Conservation (phyloP, 805 yeast species). For the Candida sanyiensis region DNA sequence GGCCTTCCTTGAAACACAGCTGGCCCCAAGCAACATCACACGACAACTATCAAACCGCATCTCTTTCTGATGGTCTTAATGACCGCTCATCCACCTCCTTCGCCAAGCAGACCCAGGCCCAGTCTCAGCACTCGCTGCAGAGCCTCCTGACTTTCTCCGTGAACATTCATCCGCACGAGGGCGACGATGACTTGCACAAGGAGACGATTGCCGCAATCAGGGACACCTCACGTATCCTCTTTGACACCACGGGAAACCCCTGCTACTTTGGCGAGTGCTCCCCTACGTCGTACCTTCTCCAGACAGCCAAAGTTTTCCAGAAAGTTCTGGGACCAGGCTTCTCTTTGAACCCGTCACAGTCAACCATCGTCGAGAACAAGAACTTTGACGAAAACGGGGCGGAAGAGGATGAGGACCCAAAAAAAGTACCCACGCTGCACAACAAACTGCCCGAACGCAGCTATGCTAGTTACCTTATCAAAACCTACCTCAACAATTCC, state of each 20-base stretch:
- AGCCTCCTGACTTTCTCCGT: slow-evolving; percentile 19
- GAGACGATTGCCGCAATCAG: slow-evolving; percentile 12
- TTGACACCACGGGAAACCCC: slow-evolving; percentile 32
- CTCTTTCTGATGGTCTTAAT: no score
- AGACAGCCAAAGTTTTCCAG: slow-evolving; percentile 34
- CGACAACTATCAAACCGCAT: no score
- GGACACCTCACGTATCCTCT: slow-evolving; percentile 26
- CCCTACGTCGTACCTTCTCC: slow-evolving; percentile 36
- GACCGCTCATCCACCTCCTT: no score
- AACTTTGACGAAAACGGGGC: slow-evolving; percentile 1
- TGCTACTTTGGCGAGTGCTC: slow-evolving; percentile 39
- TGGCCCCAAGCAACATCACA: no score
- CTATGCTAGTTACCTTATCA: slow-evolving; percentile 28
- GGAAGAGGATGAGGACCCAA: not conserved
- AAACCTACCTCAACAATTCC: slow-evolving; percentile 33
- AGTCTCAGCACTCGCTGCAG: slow-evolving; percentile 13
- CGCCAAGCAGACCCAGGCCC: no score
- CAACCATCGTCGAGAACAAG: slow-evolving; percentile 29
- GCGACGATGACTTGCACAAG: slow-evolving; percentile 13
- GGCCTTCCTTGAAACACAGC: no score
- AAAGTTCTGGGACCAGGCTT: slow-evolving; percentile 31
- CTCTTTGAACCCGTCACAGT: slow-evolving; percentile 34
- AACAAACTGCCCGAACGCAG: slow-evolving; percentile 27
- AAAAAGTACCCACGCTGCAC: slow-evolving; percentile 7
- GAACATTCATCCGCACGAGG: slow-evolving; percentile 12